These are phyloP conservation scores for Blechomonas ayalai DNA, from an alignment of 208 protist species.

Conservation along the genomic window DNA sequence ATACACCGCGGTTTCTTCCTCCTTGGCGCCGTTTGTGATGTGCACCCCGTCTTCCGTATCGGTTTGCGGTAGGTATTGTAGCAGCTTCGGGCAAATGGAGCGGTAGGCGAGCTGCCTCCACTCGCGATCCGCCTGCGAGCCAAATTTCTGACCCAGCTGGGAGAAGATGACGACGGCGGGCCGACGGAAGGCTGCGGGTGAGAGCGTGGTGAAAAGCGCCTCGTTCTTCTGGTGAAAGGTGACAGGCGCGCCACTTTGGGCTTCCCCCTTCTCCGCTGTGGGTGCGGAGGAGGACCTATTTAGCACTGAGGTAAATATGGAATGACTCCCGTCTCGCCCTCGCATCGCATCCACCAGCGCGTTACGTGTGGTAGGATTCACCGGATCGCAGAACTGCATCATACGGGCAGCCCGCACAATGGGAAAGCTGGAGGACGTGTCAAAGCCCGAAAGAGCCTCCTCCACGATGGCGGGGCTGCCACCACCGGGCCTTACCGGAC, in stretches of 20 bases:
- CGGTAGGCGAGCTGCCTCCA: constrained; percentile 73
- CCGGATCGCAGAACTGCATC: constrained; percentile 37
- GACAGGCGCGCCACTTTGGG: not conserved
- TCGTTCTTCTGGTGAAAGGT: constrained; percentile 34
- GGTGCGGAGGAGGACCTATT: not conserved
- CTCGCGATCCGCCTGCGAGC: constrained; percentile 53
- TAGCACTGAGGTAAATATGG: not conserved
- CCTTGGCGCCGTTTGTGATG: not conserved
- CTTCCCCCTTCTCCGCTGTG: too few species aligned
- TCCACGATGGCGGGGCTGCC: not conserved
- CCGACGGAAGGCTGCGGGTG: constrained; percentile 41
- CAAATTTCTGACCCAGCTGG: constrained; percentile 78
- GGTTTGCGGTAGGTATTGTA: constrained; percentile 28
- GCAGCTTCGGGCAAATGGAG: constrained; percentile 45
- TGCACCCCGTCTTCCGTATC: constrained; percentile 3
- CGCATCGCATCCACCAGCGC: constrained; percentile 8
- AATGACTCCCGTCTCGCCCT: not conserved
- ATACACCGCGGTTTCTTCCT: too few species aligned
- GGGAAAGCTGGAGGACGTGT: constrained; percentile 44
- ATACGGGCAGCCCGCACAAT: constrained; percentile 34
- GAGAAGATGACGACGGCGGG: constrained; percentile 78
- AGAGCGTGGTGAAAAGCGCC: constrained; percentile 42
- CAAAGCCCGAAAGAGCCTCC: constrained; percentile 12
- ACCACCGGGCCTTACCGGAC: not conserved
- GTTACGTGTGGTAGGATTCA: constrained; percentile 1